These are phyloP conservation scores for Punctularia strigosozonata DNA, from an alignment of 768 basidiomycete genomes.

Conservation along the genomic window DNA sequence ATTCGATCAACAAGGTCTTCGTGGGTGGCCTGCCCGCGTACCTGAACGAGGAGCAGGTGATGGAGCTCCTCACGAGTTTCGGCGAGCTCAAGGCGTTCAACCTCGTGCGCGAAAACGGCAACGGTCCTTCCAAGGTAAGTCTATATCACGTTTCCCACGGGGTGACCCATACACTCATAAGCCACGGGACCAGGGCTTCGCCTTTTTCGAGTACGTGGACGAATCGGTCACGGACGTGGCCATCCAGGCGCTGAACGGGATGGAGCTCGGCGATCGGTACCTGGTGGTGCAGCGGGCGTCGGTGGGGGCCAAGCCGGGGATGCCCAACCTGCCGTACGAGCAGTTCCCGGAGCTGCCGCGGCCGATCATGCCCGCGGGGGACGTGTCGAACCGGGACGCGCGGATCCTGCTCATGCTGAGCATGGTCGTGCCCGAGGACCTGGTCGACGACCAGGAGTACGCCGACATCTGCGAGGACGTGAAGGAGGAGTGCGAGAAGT, in stretches of 20 bases:
- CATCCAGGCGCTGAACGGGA: constrained; percentile 90
- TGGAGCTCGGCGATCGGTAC: constrained; percentile 93
- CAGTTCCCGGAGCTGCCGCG: constrained; percentile 76
- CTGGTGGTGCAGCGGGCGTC: constrained; percentile 96
- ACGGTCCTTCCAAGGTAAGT: constrained; percentile 75
- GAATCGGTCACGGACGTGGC: constrained; percentile 83
- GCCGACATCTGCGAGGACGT: constrained; percentile 91
- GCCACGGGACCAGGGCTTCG: constrained; percentile 85
- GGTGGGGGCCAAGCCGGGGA: constrained; percentile 77
- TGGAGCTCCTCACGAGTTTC: constrained; percentile 94
- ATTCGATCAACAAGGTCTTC: constrained; percentile 96
- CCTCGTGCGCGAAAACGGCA: constrained; percentile 88
- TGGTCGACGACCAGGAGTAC: constrained; percentile 85
- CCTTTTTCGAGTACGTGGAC: constrained; percentile 98
- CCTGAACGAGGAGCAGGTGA: constrained; percentile 96
- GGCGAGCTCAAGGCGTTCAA: constrained; percentile 98
- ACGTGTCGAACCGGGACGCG: constrained; percentile 37
- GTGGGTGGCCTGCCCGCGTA: constrained; percentile 93
- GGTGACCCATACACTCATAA: too few relatives aligned
- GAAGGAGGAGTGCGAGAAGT: constrained; percentile 77
- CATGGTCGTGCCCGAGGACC: constrained; percentile 94
- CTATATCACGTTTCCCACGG: not conserved
- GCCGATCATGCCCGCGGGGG: constrained; percentile 81
- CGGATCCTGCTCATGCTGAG: constrained; percentile 95
- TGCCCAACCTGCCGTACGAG: constrained; percentile 59